phyloP scores from a whole-genome alignment of 345 rosid species.

The Gossypium longicalyx region DNA sequence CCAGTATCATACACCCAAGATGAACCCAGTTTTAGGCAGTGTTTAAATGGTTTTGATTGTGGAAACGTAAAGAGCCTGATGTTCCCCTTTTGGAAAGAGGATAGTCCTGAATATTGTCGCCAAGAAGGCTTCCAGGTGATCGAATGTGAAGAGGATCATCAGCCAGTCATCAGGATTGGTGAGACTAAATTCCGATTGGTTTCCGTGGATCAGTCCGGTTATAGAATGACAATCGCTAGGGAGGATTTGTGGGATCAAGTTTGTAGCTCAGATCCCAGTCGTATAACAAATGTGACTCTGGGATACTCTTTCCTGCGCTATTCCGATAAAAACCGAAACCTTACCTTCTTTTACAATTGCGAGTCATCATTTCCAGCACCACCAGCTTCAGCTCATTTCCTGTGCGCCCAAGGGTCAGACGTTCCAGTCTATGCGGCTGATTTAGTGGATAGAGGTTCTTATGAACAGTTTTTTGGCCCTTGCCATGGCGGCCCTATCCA shows the following conservation, averaged over 20 bases:
- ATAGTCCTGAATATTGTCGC: background rate
- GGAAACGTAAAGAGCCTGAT: background rate
- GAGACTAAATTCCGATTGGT: background rate
- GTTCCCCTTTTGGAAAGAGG: background rate
- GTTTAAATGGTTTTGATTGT: background rate
- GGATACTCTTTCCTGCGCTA: background rate
- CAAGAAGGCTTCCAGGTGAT: background rate
- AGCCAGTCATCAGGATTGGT: background rate
- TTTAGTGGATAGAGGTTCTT: background rate
- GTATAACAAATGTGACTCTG: background rate
- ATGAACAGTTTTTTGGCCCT: background rate
- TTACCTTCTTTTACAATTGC: background rate
- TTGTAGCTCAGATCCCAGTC: background rate
- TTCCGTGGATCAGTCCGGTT: fast-evolving
- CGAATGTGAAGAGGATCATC: background rate
- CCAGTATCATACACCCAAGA: background rate
- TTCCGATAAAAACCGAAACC: background rate
- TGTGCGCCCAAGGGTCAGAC: no score
- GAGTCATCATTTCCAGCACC: fast-evolving
- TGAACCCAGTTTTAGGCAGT: background rate
- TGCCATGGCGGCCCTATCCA: background rate
- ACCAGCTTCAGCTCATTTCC: background rate
- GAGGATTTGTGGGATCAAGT: background rate
- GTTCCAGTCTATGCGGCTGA: background rate
- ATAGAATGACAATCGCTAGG: background rate